These are phyloP conservation scores for Xylaria sp. DNA, from an alignment of 2,329 filamentous ascomycete species.

Conservation along the genomic window DNA sequence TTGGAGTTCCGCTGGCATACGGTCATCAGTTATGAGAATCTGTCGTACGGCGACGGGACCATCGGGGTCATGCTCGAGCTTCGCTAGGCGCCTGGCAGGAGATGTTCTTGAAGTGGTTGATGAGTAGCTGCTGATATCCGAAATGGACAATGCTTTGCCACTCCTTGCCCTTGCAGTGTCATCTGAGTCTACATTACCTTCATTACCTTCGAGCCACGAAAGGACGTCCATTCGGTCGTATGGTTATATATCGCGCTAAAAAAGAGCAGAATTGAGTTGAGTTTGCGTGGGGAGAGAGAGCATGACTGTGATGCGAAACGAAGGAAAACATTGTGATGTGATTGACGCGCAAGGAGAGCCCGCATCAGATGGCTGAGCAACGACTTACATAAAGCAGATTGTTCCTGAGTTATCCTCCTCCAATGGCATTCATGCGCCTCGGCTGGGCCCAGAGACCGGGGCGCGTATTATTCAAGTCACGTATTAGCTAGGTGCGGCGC, in stretches of 20 bases:
- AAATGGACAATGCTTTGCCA: constrained; percentile 8
- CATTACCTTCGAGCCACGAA: constrained; percentile 14
- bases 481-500: too few relatives aligned
- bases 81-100: constrained; percentile 13
- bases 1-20: constrained; percentile 17
- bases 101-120: constrained; percentile 12
- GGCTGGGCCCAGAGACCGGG: too few relatives aligned
- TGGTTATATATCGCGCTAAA: constrained; percentile 14
- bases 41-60: constrained; percentile 4
- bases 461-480: too few relatives aligned
- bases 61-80: constrained; percentile 11
- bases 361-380: constrained; percentile 11
- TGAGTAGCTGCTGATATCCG: constrained; percentile 14
- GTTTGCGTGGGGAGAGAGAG: constrained; percentile 3
- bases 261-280: constrained; percentile 14
- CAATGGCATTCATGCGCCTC: too few relatives aligned
- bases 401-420: too few relatives aligned
- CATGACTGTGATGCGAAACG: not conserved
- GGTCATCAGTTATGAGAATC: constrained; percentile 12
- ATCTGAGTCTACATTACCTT: constrained; percentile 8
- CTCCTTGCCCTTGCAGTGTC: constrained; percentile 14
- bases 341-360: constrained; percentile 6
- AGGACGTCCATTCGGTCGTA: constrained; percentile 19
- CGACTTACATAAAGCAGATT: too few relatives aligned
- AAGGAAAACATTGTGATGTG: constrained; percentile 11